phyloP scores from a whole-genome alignment of 257 asterid genomes.

The Petunia secreta region DNA sequence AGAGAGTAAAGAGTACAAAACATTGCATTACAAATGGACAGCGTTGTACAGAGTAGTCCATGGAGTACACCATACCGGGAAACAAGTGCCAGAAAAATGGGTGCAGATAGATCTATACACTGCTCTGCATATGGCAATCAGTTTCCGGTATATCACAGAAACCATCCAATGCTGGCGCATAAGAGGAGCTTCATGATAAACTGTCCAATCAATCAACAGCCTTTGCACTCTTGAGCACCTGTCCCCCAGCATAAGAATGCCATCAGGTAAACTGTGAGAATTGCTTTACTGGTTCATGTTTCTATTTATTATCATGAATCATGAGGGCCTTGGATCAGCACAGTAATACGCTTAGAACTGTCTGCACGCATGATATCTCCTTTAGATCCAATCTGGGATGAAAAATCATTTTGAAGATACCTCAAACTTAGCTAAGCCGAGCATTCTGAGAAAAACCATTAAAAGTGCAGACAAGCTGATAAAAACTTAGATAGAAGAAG shows the following conservation, averaged over 20 bases:
- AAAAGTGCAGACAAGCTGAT: conserved; percentile 25
- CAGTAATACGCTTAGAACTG: conserved; percentile 65
- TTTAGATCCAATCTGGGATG: conserved; percentile 71
- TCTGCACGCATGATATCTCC: conserved; percentile 72
- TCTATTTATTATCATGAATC: conserved; percentile 56
- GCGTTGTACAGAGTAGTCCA: conserved; percentile 14
- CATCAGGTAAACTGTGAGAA: conserved; percentile 51
- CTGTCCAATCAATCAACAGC: conserved; percentile 50
- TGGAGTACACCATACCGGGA: neutral
- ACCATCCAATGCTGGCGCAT: neutral
- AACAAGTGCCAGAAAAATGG: conserved; percentile 20
- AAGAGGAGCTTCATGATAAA: conserved; percentile 5
- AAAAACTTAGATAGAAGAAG: conserved; percentile 10
- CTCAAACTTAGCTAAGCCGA: conserved; percentile 41
- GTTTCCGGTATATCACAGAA: neutral
- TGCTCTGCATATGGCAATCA: neutral
- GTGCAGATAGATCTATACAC: conserved; percentile 13
- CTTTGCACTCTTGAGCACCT: conserved; percentile 68
- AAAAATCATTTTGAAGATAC: conserved; percentile 48
- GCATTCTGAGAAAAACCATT: conserved; percentile 33
- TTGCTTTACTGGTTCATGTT: conserved; percentile 42
- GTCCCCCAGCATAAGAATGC: conserved; percentile 63
- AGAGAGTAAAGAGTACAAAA: neutral
- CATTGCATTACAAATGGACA: neutral
- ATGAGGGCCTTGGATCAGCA: conserved; percentile 68